Percentiles rank a stretch among this genome's conserved stretches.
Evolutionary conservation across 164 flowering plant species (phyloP).

Genomic region (Kalanchoe fedtschenkoi): DNA sequence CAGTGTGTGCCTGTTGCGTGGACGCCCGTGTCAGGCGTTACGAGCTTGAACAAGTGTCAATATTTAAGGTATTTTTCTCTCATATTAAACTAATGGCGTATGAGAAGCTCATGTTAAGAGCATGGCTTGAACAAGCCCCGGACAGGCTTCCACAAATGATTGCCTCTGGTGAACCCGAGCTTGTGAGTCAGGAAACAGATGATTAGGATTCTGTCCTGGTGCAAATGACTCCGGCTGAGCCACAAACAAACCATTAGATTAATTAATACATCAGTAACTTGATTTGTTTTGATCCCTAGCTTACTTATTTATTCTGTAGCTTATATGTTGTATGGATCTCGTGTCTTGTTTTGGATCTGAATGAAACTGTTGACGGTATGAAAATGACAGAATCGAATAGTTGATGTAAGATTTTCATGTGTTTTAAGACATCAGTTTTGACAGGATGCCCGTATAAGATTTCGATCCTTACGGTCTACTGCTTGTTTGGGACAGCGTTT

Average conservation of each 20-base stretch:
- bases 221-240: too few species aligned
- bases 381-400: too few species aligned
- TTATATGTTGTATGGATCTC: too few species aligned
- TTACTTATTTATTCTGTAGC: too few species aligned
- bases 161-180: not conserved
- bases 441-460: slow-evolving; percentile 30
- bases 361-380: too few species aligned
- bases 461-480: slow-evolving; percentile 23
- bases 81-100: not conserved
- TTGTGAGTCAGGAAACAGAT: too few species aligned
- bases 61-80: not conserved
- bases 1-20: not conserved
- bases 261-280: too few species aligned
- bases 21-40: not conserved
- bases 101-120: not conserved
- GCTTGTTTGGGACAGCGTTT: slow-evolving; percentile 41
- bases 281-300: too few species aligned
- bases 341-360: too few species aligned
- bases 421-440: slow-evolving; percentile 28
- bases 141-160: not conserved
- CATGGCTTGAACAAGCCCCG: not conserved
- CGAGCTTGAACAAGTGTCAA: not conserved
- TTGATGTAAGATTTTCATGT: too few species aligned
- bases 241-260: too few species aligned
- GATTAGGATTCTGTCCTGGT: too few species aligned